phyloP scores from a whole-genome alignment of 495 filamentous ascomycete species.

The Aspergillus conjunctus region DNA sequence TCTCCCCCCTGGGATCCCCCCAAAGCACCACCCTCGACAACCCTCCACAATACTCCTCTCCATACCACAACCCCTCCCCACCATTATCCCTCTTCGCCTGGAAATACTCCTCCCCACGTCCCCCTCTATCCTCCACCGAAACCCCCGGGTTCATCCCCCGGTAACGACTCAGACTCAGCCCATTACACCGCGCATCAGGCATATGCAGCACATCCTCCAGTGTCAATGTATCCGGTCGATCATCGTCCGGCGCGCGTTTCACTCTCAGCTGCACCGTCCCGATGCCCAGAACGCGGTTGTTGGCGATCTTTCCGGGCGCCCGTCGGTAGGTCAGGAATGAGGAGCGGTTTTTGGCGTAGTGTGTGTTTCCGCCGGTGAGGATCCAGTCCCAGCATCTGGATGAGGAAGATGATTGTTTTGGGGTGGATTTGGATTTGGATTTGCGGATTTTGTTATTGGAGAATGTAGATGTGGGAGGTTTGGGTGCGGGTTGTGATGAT shows the following conservation, averaged over 20 bases:
- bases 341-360: slow-evolving; percentile 34
- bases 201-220: slow-evolving; percentile 31
- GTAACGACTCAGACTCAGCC: slow-evolving; percentile 23
- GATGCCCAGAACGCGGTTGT: slow-evolving; percentile 23
- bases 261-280: slow-evolving; percentile 29
- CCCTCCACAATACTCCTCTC: slow-evolving; percentile 16
- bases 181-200: slow-evolving; percentile 31
- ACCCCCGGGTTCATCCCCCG: background rate
- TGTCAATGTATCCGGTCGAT: slow-evolving; percentile 16
- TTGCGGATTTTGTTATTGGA: slow-evolving; percentile 6
- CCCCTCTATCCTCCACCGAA: background rate
- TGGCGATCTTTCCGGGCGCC: slow-evolving; percentile 16
- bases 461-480: background rate
- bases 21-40: slow-evolving; percentile 23
- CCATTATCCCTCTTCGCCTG: slow-evolving; percentile 12
- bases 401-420: slow-evolving; percentile 4
- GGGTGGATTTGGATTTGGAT: background rate
- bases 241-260: slow-evolving; percentile 9
- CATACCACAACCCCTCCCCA: slow-evolving; percentile 27
- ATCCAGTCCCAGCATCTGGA: slow-evolving; percentile 33
- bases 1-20: slow-evolving; percentile 26
- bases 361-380: slow-evolving; percentile 24
- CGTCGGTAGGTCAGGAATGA: slow-evolving; percentile 29
- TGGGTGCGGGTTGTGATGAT: too few species aligned
- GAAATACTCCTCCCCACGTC: slow-evolving; percentile 15